A percentile compares a stretch with the other conserved stretches of the same genome.
Conservation (phyloP, 768 basidiomycete genomes). For the Hirschioporus abietinus region DNA sequence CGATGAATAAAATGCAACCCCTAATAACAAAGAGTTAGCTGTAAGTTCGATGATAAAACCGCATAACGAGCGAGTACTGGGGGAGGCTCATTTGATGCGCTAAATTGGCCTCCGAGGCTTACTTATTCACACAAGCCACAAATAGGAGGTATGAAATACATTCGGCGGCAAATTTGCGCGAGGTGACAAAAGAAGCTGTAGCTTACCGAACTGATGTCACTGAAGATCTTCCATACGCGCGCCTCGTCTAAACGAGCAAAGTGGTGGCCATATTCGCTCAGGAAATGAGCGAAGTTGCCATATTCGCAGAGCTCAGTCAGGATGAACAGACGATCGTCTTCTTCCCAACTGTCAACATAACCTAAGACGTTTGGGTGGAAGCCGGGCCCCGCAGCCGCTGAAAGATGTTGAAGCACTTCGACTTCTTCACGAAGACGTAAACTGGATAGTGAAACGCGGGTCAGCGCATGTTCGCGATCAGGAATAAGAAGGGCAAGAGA, state of each 20-base stretch:
- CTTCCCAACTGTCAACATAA: constrained; percentile 96
- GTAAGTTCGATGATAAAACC: constrained; percentile 23
- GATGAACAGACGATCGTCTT: constrained; percentile 82
- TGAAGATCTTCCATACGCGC: constrained; percentile 92
- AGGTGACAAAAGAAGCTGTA: constrained; percentile 8
- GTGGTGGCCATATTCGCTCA: constrained; percentile 83
- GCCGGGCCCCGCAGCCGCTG: constrained; percentile 32
- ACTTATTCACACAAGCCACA: neutral
- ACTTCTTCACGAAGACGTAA: constrained; percentile 91
- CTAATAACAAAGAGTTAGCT: constrained; percentile 30
- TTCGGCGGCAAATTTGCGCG: neutral
- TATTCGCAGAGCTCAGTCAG: constrained; percentile 92
- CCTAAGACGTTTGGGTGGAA: constrained; percentile 78
- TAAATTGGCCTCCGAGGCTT: neutral
- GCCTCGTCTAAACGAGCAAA: constrained; percentile 87
- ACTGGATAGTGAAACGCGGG: constrained; percentile 33
- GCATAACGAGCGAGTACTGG: constrained; percentile 23
- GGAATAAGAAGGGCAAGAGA: neutral
- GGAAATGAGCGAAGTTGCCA: constrained; percentile 86
- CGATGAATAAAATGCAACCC: constrained; percentile 89
- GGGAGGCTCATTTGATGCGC: neutral
- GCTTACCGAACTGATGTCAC: constrained; percentile 84
- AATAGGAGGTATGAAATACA: neutral
- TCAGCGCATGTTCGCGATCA: constrained; percentile 1
- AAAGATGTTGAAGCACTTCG: constrained; percentile 79